These are phyloP conservation scores for Nymphaea colorata DNA, from an alignment of 164 flowering plant genomes.

Conservation along the genomic window DNA sequence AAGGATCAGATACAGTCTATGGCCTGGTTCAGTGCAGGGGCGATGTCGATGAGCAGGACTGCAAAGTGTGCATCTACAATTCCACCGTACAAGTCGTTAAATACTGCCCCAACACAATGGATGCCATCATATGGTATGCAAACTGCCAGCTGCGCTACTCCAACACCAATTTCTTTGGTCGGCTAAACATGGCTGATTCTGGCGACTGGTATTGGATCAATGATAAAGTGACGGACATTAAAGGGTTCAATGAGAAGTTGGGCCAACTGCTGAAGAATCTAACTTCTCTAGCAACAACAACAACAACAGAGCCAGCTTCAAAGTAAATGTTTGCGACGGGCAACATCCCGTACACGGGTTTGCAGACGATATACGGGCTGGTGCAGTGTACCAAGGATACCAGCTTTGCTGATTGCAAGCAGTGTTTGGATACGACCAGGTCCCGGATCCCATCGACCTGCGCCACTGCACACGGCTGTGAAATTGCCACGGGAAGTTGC, in stretches of 20 bases:
- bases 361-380: slow-evolving; percentile 1
- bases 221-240: neutral
- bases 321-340: neutral
- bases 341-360: neutral
- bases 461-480: neutral
- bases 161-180: neutral
- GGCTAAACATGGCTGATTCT: neutral
- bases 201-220: neutral
- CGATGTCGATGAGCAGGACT: neutral
- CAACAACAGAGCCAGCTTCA: neutral
- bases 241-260: neutral
- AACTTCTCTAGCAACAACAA: neutral
- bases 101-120: neutral
- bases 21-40: slow-evolving; percentile 8
- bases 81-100: neutral
- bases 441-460: neutral
- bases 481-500: slow-evolving; percentile 2
- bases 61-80: slow-evolving; percentile 1
- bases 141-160: slow-evolving; percentile 8
- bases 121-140: slow-evolving; percentile 6
- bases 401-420: neutral
- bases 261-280: neutral
- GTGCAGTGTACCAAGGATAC: slow-evolving; percentile 3
- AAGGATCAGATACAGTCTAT: neutral
- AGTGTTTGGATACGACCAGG: neutral